Evolutionary conservation across 371 early-diverging fungal species (phyloP), one percentile per base, ranked within the genome.

Genomic region (Mortierella sp.): DNA sequence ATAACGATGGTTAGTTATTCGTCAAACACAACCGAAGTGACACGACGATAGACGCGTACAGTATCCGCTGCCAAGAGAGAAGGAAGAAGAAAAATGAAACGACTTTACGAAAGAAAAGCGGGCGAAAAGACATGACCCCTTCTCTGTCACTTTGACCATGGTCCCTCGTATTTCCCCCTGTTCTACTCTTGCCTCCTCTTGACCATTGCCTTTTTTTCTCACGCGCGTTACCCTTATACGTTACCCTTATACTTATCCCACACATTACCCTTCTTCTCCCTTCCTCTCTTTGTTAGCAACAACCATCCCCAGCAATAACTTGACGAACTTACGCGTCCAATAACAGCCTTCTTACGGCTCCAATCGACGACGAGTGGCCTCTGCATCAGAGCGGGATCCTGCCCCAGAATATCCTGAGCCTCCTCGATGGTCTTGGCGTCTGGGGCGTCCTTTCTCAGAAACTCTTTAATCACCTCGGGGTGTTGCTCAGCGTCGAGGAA

Each of bases 361-460:
- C 80, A 80, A 59, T 80, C 75, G 8, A 80, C 80, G 6, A 80
- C 75, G 0, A 80, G 31, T 0, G 80, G 80, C 9, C 80, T 37
- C 48, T 80, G 80, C 71, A 80, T 61, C 57, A 72, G 6, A 1
- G 76, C 75, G 0, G 80, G 76, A 34, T 80, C 80, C 0, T 64
- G 40, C 13, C 43, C 75, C 31, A 80, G 31, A 13, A 80, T 69
- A 8, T 70, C 72, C 72, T 80, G 80, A 3, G 75, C 80, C 21
- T 80, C 43, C 37, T 75, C 73, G 21, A 80, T 69, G 1, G 76
- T 71, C 26, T 43, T 24, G 10, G 80, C 80, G 10, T 51, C 43
- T 24, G 80, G 80, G 11, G 80, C 80, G 28, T 80, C 80, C 48
- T 75, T 72, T 8, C 80, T 59, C 50, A 80, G 31, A 21, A 80